phyloP scores from a whole-genome alignment of 2,329 filamentous ascomycete genomes.

The Colletotrichum kahawae region DNA sequence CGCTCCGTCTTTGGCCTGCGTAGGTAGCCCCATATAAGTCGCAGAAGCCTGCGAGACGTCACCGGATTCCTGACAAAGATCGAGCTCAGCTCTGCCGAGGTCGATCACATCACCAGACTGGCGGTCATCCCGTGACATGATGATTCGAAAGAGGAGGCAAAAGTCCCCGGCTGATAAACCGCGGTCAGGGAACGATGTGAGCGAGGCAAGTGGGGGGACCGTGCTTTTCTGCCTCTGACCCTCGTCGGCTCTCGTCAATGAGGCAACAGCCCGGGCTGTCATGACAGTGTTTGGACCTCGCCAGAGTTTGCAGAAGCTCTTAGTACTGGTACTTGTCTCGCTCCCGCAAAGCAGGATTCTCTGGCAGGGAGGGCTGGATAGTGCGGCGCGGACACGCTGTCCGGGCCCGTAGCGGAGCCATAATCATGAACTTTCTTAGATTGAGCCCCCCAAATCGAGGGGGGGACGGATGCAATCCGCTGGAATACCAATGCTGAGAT shows the following conservation, averaged over 20 bases:
- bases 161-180: not conserved
- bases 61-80: not conserved
- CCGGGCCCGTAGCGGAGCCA: slow-evolving; percentile 12
- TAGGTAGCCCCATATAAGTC: not conserved
- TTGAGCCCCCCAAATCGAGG: slow-evolving; percentile 8
- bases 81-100: not conserved
- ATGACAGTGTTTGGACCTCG: not conserved
- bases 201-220: not conserved
- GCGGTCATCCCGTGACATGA: not conserved
- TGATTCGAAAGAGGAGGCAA: not conserved
- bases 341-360: not conserved
- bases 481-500: not conserved
- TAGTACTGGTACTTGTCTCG: not conserved
- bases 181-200: not conserved
- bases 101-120: not conserved
- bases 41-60: not conserved
- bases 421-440: slow-evolving; percentile 15
- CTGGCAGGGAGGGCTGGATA: not conserved
- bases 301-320: not conserved
- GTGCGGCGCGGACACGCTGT: slow-evolving; percentile 6
- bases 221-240: not conserved
- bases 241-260: not conserved
- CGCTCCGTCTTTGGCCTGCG: not conserved
- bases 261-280: not conserved
- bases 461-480: not conserved